These are phyloP conservation scores for Daucus carota DNA, from an alignment of 129 eudicot genomes.

Conservation along the genomic window DNA sequence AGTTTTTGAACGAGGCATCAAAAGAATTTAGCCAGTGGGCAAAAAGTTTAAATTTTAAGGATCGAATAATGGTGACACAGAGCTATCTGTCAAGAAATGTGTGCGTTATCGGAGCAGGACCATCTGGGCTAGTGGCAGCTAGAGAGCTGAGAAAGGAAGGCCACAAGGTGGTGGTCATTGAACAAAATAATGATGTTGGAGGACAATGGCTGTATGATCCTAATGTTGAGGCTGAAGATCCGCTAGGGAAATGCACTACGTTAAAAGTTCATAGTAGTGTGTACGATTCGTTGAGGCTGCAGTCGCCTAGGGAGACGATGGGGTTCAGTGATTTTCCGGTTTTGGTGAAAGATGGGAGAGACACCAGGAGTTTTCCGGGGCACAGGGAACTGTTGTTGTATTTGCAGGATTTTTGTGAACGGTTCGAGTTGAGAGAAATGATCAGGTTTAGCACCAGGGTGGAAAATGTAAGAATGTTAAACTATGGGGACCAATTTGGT, in stretches of 20 bases:
- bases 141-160: slow-evolving; percentile 82
- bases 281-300: slow-evolving; percentile 60
- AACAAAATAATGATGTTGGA: slow-evolving; percentile 83
- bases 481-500: slow-evolving; percentile 27
- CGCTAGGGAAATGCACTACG: slow-evolving; percentile 38
- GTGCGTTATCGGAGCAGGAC: slow-evolving; percentile 89
- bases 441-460: slow-evolving; percentile 70
- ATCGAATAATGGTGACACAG: slow-evolving; percentile 32
- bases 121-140: slow-evolving; percentile 81
- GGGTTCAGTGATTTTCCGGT: slow-evolving; percentile 86
- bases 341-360: slow-evolving; percentile 66
- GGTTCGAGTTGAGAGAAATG: slow-evolving; percentile 67
- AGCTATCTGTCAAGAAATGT: slow-evolving; percentile 32
- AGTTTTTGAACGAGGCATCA: no score
- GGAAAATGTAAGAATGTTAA: slow-evolving; percentile 66
- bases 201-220: slow-evolving; percentile 95
- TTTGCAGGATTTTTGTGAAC: slow-evolving; percentile 59
- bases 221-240: slow-evolving; percentile 50
- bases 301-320: slow-evolving; percentile 84
- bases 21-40: no score
- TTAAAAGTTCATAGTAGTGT: slow-evolving; percentile 69
- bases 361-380: slow-evolving; percentile 76
- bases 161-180: slow-evolving; percentile 69
- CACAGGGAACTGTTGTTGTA: slow-evolving; percentile 62
- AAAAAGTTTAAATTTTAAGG: no score